Evolutionary conservation across 257 asterid genomes (phyloP), one percentile per base, ranked within the genome.

Genomic region (Solanum habrochaites): DNA sequence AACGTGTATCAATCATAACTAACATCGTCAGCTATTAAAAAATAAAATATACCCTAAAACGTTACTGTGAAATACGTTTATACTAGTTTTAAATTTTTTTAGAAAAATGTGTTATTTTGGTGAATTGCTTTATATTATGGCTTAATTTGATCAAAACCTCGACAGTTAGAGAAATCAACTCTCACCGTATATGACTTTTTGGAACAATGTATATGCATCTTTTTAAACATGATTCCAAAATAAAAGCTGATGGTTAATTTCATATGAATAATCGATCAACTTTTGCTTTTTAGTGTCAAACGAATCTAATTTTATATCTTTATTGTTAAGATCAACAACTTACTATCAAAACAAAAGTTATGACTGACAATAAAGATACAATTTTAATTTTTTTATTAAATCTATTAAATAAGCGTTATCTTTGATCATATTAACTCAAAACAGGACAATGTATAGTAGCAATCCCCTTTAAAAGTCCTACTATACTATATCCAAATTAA

Each of bases 321-420:
- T 73, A 72, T 52, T 52, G 60, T 20, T 47, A 15, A 49, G 16
- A 49, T 49, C 21, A 49, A 42, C 13, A 3, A 37, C 1, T 42
- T 42, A 42, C 1, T 3, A 42, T 42, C 13, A 52, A 2, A 4
- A 0, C n/a, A 56, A 2, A 56, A 18, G 2, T 2, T 56, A 18
- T 56, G 7, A 56, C 3, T 18, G 64, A 56, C 20, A 56, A 7
- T 18, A 18, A 56, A 56, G 0, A 56, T 10, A 18, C 1, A 56
- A 6, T 0, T 16, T 56, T 56, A 18, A 18, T 2, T 56, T 56
- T 6, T 56, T 7, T 18, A 18, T 4, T 18, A 18, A 18, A 1
- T 18, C 3, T 7, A 56, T 0, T 0, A 18, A 56, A 0, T 11
- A 18, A 56, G 1, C 3, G 2, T 56, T 11, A 21, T 56, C 7